Percentiles rank a stretch among this genome's conserved stretches.
Conservation (phyloP, 768 basidiomycete genomes). For the Candolleomyces eurysporus region DNA sequence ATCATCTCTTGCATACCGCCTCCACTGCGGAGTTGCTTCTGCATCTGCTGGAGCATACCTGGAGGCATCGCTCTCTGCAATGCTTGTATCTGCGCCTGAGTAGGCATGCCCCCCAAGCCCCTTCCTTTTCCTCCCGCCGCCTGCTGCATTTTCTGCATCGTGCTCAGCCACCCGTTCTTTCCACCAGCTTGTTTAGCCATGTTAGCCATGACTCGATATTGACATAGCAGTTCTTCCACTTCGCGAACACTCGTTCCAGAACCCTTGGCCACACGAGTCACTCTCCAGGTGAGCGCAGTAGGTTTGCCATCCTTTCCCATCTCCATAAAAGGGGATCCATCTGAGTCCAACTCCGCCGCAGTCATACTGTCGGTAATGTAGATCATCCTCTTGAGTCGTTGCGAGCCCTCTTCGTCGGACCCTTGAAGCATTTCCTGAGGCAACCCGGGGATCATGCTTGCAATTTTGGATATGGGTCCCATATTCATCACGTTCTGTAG, state of each 20-base stretch:
- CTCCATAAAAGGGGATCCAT: slow-evolving; percentile 89
- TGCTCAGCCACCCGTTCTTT: slow-evolving; percentile 91
- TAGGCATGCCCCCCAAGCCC: slow-evolving; percentile 86
- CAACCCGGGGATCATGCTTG: slow-evolving; percentile 97
- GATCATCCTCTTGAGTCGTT: slow-evolving; percentile 95
- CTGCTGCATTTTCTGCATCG: slow-evolving; percentile 91
- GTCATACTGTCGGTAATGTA: slow-evolving; percentile 99
- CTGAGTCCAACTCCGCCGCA: slow-evolving; percentile 88
- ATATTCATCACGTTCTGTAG: slow-evolving; percentile 98
- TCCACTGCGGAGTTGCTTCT: slow-evolving; percentile 71
- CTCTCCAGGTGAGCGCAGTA: slow-evolving; percentile 83
- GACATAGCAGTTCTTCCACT: slow-evolving; percentile 95
- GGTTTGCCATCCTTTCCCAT: slow-evolving; percentile 81
- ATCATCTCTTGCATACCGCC: slow-evolving; percentile 98
- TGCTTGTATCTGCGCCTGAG: slow-evolving; percentile 89
- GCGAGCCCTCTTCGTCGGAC: slow-evolving; percentile 88
- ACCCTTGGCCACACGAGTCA: slow-evolving; percentile 86
- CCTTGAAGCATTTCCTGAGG: slow-evolving; percentile 89
- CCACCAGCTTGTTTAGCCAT: slow-evolving; percentile 99
- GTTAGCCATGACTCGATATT: slow-evolving; percentile 98
- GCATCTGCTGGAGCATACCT: slow-evolving; percentile 94
- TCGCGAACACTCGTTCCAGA: slow-evolving; percentile 94
- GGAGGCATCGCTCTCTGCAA: slow-evolving; percentile 97
- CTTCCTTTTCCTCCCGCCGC: slow-evolving; percentile 85
- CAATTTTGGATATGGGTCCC: slow-evolving; percentile 99